phyloP scores from a whole-genome alignment of 441 rosid genomes.

The Brassica hybrid region DNA sequence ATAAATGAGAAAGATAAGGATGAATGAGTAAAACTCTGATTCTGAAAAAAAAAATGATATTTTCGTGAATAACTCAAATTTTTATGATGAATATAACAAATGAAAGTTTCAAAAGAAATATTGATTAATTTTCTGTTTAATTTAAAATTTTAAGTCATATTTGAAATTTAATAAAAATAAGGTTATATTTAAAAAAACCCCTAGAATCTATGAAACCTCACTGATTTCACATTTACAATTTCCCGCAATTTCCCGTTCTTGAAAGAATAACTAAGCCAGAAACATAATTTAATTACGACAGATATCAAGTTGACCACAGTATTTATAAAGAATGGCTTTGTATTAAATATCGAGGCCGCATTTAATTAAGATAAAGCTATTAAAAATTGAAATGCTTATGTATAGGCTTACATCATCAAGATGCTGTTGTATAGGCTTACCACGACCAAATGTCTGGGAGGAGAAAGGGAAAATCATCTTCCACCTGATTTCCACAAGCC shows the following conservation, averaged over 20 bases:
- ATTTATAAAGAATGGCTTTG: not conserved
- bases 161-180: no score
- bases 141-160: no score
- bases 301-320: conserved; percentile 27
- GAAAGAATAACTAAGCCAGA: conserved; percentile 1
- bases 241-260: not conserved
- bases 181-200: no score
- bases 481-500: conserved; percentile 34
- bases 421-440: conserved; percentile 25
- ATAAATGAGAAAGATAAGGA: no score
- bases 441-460: conserved; percentile 1
- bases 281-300: no score
- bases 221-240: conserved; percentile 25
- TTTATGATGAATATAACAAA: no score
- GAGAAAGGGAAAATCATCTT: conserved; percentile 17
- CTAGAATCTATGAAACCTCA: conserved; percentile 24
- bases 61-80: no score
- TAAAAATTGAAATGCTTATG: conserved; percentile 32
- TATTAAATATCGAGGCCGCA: not conserved
- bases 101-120: no score
- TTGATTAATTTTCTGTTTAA: no score
- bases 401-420: conserved; percentile 30
- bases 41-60: no score
- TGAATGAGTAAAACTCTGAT: no score
- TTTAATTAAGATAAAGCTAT: not conserved